These are phyloP conservation scores for Iberis amara DNA, from an alignment of 441 rosid genomes.

Conservation along the genomic window DNA sequence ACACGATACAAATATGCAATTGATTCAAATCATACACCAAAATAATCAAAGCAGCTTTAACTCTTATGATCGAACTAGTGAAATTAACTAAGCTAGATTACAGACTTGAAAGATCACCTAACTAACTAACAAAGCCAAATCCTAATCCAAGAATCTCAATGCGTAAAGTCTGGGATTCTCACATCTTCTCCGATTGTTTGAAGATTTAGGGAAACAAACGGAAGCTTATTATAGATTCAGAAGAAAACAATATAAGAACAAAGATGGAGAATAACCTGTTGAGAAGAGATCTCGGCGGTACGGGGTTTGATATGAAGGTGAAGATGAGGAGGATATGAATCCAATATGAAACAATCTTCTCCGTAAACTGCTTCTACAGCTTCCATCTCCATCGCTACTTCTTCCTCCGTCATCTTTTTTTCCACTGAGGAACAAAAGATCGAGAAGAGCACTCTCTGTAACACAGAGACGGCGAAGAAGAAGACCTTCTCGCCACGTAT, in stretches of 20 bases:
- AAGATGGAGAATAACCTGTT: slow-evolving; percentile 45
- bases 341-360: slow-evolving; percentile 55
- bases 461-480: slow-evolving; percentile 6
- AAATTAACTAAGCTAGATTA: too few species aligned
- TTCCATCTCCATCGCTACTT: slow-evolving; percentile 62
- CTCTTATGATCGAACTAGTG: too few species aligned
- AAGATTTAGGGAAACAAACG: background rate
- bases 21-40: too few species aligned
- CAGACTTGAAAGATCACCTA: background rate
- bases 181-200: background rate
- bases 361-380: slow-evolving; percentile 73
- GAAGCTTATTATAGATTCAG: background rate
- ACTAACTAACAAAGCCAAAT: background rate
- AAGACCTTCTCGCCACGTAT: too few species aligned
- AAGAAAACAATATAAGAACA: background rate
- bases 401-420: slow-evolving; percentile 39
- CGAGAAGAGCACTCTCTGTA: background rate
- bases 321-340: slow-evolving; percentile 62
- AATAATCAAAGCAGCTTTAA: too few species aligned
- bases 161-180: background rate
- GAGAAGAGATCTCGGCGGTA: slow-evolving; percentile 81
- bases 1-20: too few species aligned
- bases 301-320: slow-evolving; percentile 67
- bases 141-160: slow-evolving; percentile 7
- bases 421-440: background rate